Conservation (phyloP, 176 grass and related monocot genomes). For the Triticum urartu region DNA sequence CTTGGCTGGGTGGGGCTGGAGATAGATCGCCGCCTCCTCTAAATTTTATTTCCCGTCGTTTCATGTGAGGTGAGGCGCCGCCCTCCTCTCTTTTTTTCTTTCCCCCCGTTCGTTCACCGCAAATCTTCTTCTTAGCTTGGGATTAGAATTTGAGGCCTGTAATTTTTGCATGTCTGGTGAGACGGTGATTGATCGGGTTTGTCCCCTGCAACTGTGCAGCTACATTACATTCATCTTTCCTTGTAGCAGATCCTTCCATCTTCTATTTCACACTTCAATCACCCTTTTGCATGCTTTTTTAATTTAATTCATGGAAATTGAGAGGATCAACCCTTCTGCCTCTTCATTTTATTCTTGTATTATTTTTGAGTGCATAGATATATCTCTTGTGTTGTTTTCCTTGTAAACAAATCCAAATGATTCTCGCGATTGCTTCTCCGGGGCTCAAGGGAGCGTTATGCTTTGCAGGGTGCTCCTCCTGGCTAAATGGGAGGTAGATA, state of each 20-base stretch:
- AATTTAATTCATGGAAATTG: not conserved
- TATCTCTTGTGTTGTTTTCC: not conserved
- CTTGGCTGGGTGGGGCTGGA: slow-evolving; percentile 46
- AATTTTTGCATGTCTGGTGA: slow-evolving; percentile 5
- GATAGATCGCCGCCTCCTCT: slow-evolving; percentile 33
- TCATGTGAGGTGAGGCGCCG: slow-evolving; percentile 44
- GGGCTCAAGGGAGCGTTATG: slow-evolving; percentile 10
- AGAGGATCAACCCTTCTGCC: not conserved
- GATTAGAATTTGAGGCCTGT: not conserved
- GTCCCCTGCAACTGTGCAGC: not conserved
- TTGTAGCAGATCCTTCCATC: not conserved
- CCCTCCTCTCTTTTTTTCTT: too few relatives aligned
- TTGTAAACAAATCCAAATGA: not conserved
- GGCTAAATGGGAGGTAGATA: slow-evolving; percentile 54
- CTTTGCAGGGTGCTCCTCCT: slow-evolving; percentile 56
- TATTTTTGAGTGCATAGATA: not conserved
- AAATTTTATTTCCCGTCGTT: slow-evolving; percentile 37
- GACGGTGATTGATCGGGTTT: not conserved
- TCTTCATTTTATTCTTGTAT: slow-evolving; percentile 5
- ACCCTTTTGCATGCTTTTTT: not conserved
- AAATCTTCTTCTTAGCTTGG: not conserved
- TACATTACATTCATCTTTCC: not conserved
- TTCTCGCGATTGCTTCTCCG: not conserved
- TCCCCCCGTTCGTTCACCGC: too few relatives aligned
- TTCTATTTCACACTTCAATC: not conserved